Base-by-base conservation (phyloP, 768 basidiomycete genomes). In the Suillus brevipes region DNA sequence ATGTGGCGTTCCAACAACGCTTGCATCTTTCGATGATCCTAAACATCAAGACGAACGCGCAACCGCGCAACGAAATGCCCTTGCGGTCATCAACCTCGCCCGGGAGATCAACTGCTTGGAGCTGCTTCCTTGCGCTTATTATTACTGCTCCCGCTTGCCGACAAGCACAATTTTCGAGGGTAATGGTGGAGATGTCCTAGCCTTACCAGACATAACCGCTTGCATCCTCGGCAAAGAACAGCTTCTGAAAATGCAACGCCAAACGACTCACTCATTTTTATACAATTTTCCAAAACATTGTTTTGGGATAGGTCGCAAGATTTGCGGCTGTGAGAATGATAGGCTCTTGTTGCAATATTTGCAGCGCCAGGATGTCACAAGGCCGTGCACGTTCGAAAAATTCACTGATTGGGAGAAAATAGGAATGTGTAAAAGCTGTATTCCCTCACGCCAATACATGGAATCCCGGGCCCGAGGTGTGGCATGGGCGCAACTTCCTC, bases 71-170 rank as follows among this genome's bases (percentile, higher is more conserved):
- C 10, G 3, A 34, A 12, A 55, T n/a, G 53, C 13, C 31, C 55
- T 63, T 23, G 49, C 62, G 20, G 23, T 63, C 40, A 56, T 63
- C 59, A 61, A 63, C 10, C 6, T 63, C 58, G 62, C 62, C 8
- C 34, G 62, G 25, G 62, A 63, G 36, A 63, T 12, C 42, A 56
- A 61, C 20, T 56, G 34, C 36, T 42, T 36, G 34, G 55, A 59
- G 31, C 20, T 63, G 16, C 38, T 63, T 40, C 62, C 62, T 23
- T 56, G 34, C n/a, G 62, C 59, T 18, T 59, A 60, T 50, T 63
- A 63, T 58, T 63, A 37, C 58, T 63, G 59, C n/a, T 40, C 62
- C 58, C 60, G 60, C 18, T n/a, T 61, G 2, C 23, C 60, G 8
- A 8, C 49, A 25, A 34, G 31, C 20, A 55, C 53, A n/a, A 55